Evolutionary conservation across 441 rosid species (phyloP), one percentile per base, ranked within the genome.

Genomic region (Populus tomentosa): DNA sequence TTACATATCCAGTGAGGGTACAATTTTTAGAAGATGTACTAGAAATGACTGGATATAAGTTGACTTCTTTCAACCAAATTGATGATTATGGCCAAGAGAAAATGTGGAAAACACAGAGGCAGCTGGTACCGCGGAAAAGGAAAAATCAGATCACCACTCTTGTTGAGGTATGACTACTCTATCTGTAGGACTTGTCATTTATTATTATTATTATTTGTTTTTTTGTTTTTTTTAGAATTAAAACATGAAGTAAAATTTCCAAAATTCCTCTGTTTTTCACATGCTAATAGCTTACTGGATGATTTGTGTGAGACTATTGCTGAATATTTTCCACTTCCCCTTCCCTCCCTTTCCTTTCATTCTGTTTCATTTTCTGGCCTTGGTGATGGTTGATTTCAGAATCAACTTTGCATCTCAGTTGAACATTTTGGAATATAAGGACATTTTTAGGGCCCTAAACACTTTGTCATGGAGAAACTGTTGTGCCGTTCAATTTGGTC

Each of bases 1-100:
- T 96, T 83, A 90, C 98, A 70, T 81, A 90, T 86, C 94, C 98
- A 7, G 99, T 94, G 76, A 90, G 86, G 82, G 85, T 90, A 63
- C 96, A 88, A 66, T 96, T 96, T 85, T 81, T 96, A 76, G 99
- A 96, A 87, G 98, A 96, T 82, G 89, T 90, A 63, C 75, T 96
- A 83, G 98, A 94, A 85, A 87, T 88, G 82, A 94, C 98, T 38
- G 98, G 99, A 69, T 90, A 90, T 85, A 92, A 93, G 88, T 77
- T 96, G 85, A 85, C 89, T 78, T 89, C 98, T 79, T 92, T 85
- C 79, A 96, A 94, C 84, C 99, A 96, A 91, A 83, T 96, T 82
- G 99, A 96, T 88, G 99, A 96, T 76, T 96, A 94, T 86, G 98
- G n/a, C n/a, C 98, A 96, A 90, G 99, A 94, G 72, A n/a, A 94